These are phyloP conservation scores for Calamus simplicifolius DNA, from an alignment of 176 grass and related monocot genomes.

Conservation along the genomic window DNA sequence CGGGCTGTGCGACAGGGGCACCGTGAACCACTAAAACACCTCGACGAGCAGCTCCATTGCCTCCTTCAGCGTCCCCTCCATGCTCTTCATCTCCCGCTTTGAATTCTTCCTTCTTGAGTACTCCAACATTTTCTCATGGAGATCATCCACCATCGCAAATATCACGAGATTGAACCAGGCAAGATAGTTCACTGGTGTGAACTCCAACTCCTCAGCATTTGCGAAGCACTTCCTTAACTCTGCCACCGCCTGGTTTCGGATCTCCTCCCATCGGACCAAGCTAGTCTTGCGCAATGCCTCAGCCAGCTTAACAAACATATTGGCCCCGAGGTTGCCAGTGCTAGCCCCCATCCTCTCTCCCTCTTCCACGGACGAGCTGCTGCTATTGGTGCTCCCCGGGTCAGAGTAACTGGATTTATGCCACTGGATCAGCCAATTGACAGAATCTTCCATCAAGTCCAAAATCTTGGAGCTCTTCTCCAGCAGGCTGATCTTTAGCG, in stretches of 20 bases:
- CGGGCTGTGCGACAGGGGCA: slow-evolving; percentile 42
- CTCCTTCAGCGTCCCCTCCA: slow-evolving; percentile 60
- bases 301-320: slow-evolving; percentile 79
- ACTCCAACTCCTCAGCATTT: slow-evolving; percentile 41
- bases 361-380: slow-evolving; percentile 7
- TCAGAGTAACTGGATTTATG: slow-evolving; percentile 72
- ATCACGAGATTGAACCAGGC: slow-evolving; percentile 80
- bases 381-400: slow-evolving; percentile 11
- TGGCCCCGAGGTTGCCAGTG: slow-evolving; percentile 30
- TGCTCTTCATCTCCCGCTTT: slow-evolving; percentile 76
- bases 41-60: slow-evolving; percentile 61
- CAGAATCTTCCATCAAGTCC: slow-evolving; percentile 58
- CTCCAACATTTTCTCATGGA: slow-evolving; percentile 91
- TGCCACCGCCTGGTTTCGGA: slow-evolving; percentile 54
- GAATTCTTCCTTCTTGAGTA: slow-evolving; percentile 62
- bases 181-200: slow-evolving; percentile 43
- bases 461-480: slow-evolving; percentile 70
- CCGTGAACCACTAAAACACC: slow-evolving; percentile 46
- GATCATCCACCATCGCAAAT: slow-evolving; percentile 85
- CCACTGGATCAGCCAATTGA: slow-evolving; percentile 66
- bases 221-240: slow-evolving; percentile 56
- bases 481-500: slow-evolving; percentile 80
- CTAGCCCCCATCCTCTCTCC: slow-evolving; percentile 19
- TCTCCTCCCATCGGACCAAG: slow-evolving; percentile 77
- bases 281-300: slow-evolving; percentile 73